phyloP scores from a whole-genome alignment of 768 basidiomycete species.

The Megacollybia marginata region DNA sequence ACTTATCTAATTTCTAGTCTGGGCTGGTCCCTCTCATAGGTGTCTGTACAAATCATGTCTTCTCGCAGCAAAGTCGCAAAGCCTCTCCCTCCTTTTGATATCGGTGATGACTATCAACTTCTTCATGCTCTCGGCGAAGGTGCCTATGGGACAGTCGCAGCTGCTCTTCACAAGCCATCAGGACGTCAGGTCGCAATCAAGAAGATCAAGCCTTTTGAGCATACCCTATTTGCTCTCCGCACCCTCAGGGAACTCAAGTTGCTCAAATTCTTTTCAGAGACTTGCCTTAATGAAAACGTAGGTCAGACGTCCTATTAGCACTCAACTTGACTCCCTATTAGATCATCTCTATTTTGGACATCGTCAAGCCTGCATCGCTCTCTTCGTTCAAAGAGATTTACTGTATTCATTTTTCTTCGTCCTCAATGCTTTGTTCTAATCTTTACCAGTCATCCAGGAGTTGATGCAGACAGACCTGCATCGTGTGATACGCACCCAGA shows the following conservation, averaged over 20 bases:
- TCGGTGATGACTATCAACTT: constrained; percentile 68
- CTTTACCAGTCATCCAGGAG: constrained; percentile 64
- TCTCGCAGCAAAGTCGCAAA: constrained; percentile 48
- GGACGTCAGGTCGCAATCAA: constrained; percentile 90
- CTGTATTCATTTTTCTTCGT: constrained; percentile 28
- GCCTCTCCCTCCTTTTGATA: constrained; percentile 67
- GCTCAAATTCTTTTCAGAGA: constrained; percentile 75
- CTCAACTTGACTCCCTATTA: constrained; percentile 20
- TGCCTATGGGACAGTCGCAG: constrained; percentile 86
- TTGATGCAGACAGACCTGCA: constrained; percentile 90
- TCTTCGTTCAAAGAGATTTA: constrained; percentile 86
- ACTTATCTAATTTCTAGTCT: constrained; percentile 11
- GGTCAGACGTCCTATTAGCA: constrained; percentile 8
- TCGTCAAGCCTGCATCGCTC: constrained; percentile 70
- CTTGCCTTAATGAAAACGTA: constrained; percentile 78
- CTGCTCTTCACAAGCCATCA: constrained; percentile 78
- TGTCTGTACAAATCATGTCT: constrained; percentile 37
- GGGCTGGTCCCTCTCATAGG: not conserved
- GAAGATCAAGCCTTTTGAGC: constrained; percentile 92
- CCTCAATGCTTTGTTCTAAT: constrained; percentile 6
- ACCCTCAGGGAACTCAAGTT: constrained; percentile 91
- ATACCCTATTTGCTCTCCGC: constrained; percentile 83
- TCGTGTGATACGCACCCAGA: constrained; percentile 84
- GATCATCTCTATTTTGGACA: constrained; percentile 92
- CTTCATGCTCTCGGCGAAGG: constrained; percentile 76